A percentile compares a stretch with the other conserved stretches of the same genome.
Conservation (phyloP, 306 rosid species). For the Prunus campanulata region DNA sequence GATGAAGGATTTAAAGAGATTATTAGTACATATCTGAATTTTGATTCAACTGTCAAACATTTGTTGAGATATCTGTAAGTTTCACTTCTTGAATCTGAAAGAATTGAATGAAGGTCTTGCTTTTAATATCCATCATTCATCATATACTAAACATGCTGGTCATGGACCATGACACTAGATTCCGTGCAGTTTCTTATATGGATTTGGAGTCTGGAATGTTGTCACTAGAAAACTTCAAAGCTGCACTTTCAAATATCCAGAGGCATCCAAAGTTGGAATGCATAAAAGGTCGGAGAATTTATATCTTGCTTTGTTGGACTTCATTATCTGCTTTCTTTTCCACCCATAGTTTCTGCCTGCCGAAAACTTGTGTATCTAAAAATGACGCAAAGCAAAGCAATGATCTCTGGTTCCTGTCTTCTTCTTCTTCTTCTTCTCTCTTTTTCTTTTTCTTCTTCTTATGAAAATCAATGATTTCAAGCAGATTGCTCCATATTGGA, state of each 20-base stretch:
- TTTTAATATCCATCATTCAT: constrained; percentile 1
- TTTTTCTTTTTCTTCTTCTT: neutral
- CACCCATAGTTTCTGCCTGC: neutral
- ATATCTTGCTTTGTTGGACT: constrained; percentile 4
- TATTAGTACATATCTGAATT: constrained; percentile 38
- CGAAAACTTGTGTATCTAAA: neutral
- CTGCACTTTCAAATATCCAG: constrained; percentile 59
- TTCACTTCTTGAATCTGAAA: constrained; percentile 21
- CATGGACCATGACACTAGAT: constrained; percentile 48
- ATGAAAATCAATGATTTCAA: neutral
- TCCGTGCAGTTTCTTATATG: constrained; percentile 69
- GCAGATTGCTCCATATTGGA: constrained; percentile 87
- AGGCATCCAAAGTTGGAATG: constrained; percentile 81
- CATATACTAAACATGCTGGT: constrained; percentile 24
- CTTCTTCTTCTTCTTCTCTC: neutral
- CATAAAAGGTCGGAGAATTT: constrained; percentile 55
- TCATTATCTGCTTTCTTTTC: constrained; percentile 2
- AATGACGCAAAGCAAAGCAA: neutral
- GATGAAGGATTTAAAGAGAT: constrained; percentile 62
- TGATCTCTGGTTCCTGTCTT: neutral
- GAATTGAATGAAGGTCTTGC: neutral
- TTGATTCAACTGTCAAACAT: constrained; percentile 61
- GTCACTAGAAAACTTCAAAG: constrained; percentile 59
- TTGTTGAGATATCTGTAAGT: constrained; percentile 79
- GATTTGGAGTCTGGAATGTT: constrained; percentile 68